Evolutionary conservation across 78 protist species (phyloP).

Genomic region (Dictyostelium capitatum): DNA sequence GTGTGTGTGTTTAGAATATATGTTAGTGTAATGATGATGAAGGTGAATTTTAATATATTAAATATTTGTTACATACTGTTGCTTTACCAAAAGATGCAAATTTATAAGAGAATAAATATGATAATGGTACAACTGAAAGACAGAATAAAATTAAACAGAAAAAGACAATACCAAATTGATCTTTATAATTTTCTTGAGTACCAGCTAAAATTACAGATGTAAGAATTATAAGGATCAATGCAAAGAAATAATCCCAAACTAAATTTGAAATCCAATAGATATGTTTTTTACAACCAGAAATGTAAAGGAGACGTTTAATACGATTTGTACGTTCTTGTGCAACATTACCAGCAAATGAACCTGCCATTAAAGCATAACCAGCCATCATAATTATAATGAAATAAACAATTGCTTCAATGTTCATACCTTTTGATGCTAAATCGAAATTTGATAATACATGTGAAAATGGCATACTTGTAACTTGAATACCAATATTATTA

Average conservation of each 20-base stretch:
- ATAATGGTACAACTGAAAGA: background rate
- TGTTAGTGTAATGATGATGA: too few relatives aligned
- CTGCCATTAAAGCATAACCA: constrained; percentile 12
- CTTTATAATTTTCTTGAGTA: background rate
- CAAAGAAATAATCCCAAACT: constrained; percentile 40
- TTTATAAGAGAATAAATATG: constrained; percentile 29
- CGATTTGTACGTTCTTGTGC: constrained; percentile 21
- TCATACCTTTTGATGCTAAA: background rate
- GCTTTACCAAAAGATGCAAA: constrained; percentile 31
- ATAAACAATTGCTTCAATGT: constrained; percentile 6
- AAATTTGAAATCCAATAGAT: constrained; percentile 48
- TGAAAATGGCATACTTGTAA: constrained; percentile 20
- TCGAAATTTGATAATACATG: constrained; percentile 19
- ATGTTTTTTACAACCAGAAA: constrained; percentile 53
- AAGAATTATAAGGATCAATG: background rate
- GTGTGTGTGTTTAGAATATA: too few relatives aligned
- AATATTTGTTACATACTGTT: too few relatives aligned
- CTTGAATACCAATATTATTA: background rate
- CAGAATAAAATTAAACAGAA: background rate
- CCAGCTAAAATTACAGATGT: background rate
- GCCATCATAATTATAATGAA: constrained; percentile 15
- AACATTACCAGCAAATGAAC: constrained; percentile 29
- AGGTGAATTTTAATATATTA: too few relatives aligned
- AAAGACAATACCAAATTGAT: constrained; percentile 26
- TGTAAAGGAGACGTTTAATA: constrained; percentile 31